These are phyloP conservation scores for Colletotrichum lini DNA, from an alignment of 2,329 filamentous ascomycete species.

Conservation along the genomic window DNA sequence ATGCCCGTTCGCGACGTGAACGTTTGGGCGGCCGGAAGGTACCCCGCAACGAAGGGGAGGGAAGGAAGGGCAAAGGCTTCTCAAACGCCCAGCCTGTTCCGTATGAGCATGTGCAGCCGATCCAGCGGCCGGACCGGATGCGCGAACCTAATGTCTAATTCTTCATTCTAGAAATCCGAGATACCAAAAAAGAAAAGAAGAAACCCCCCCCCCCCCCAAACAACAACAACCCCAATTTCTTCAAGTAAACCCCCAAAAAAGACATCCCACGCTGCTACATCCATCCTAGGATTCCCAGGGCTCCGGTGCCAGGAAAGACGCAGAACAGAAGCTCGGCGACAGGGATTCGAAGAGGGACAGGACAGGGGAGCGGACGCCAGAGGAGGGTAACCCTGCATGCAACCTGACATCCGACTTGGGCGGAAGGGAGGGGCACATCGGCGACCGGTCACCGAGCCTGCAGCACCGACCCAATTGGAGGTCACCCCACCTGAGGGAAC, in stretches of 20 bases:
- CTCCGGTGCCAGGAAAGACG: constrained; percentile 23
- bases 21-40: background rate
- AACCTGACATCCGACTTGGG: background rate
- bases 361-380: background rate
- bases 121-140: background rate
- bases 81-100: constrained; percentile 10
- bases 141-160: constrained; percentile 1
- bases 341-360: constrained; percentile 1
- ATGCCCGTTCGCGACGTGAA: background rate
- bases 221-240: no score
- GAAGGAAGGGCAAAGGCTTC: background rate
- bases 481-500: constrained; percentile 30
- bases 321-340: constrained; percentile 18
- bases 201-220: no score
- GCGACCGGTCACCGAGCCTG: constrained; percentile 40
- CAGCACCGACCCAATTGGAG: constrained; percentile 30
- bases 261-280: constrained; percentile 21
- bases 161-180: background rate
- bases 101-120: constrained; percentile 1
- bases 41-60: background rate
- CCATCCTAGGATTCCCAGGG: constrained; percentile 15
- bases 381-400: background rate
- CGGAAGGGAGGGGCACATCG: constrained; percentile 25
- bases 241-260: background rate
- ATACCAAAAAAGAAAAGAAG: background rate